These are phyloP conservation scores for Neobulgaria alba DNA, from an alignment of 2,329 filamentous ascomycete species.

Conservation along the genomic window DNA sequence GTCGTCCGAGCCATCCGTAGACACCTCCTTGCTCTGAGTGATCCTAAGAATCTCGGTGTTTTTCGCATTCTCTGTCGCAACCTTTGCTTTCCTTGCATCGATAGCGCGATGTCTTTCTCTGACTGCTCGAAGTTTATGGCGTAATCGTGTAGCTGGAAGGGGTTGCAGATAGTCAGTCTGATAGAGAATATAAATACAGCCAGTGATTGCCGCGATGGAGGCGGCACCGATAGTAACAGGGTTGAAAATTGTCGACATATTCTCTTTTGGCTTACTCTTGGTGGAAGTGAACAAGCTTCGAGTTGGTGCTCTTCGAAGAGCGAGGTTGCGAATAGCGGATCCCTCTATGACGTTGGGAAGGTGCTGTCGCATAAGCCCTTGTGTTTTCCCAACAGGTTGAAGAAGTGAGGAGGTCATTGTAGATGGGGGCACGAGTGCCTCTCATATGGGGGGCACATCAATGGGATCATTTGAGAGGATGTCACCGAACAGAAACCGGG, in stretches of 20 bases:
- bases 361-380: too few species aligned
- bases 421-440: too few species aligned
- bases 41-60: slow-evolving; percentile 21
- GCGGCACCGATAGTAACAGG: slow-evolving; percentile 18
- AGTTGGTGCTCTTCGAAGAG: slow-evolving; percentile 1
- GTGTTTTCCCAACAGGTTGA: too few species aligned
- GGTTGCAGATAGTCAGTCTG: slow-evolving; percentile 26
- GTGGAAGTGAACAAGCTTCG: slow-evolving; percentile 15
- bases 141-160: slow-evolving; percentile 23
- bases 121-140: slow-evolving; percentile 18
- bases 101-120: slow-evolving; percentile 11
- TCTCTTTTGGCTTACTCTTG: slow-evolving; percentile 13
- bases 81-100: slow-evolving; percentile 17
- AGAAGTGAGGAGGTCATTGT: too few species aligned
- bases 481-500: too few species aligned
- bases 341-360: too few species aligned
- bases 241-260: slow-evolving; percentile 15
- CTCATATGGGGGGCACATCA: too few species aligned
- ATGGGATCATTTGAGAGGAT: too few species aligned
- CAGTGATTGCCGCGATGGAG: slow-evolving; percentile 18
- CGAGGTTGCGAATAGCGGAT: too few species aligned
- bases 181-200: slow-evolving; percentile 26
- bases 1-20: slow-evolving; percentile 13
- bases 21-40: slow-evolving; percentile 10
- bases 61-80: slow-evolving; percentile 19